Conservation (phyloP, 177 flowering plant species). For the Vitis hybrid region DNA sequence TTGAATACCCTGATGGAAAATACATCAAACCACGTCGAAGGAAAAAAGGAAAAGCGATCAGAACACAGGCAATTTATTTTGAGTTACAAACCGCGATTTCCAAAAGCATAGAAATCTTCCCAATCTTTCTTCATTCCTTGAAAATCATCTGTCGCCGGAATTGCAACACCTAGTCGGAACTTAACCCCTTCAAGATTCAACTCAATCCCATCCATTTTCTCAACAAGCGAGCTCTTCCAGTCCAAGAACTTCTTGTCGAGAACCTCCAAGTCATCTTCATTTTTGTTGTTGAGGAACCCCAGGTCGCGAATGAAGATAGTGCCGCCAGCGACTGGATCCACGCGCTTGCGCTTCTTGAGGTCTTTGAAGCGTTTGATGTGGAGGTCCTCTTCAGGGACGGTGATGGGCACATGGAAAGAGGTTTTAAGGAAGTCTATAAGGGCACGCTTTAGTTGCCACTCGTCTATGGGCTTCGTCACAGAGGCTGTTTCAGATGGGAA, state of each 20-base stretch:
- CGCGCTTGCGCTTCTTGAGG: conserved; percentile 82
- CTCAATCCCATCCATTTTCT: conserved; percentile 76
- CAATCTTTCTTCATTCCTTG: conserved; percentile 61
- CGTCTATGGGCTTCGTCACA: conserved; percentile 66
- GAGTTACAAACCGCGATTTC: conserved; percentile 40
- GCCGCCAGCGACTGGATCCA: conserved; percentile 78
- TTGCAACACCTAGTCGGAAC: conserved; percentile 47
- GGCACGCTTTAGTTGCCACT: conserved; percentile 79
- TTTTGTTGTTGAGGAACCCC: conserved; percentile 40
- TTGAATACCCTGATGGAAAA: conserved; percentile 46
- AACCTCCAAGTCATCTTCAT: conserved; percentile 23
- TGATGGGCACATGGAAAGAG: conserved; percentile 41
- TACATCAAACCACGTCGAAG: neutral
- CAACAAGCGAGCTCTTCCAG: conserved; percentile 61
- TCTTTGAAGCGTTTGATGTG: conserved; percentile 46
- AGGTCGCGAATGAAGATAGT: conserved; percentile 61
- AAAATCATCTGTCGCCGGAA: conserved; percentile 73
- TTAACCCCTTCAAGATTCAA: conserved; percentile 68
- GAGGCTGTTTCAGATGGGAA: conserved; percentile 40
- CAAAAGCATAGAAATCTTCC: conserved; percentile 70
- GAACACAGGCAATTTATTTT: neutral
- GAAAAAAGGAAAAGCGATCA: neutral
- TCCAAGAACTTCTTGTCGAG: conserved; percentile 59
- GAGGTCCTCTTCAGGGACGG: conserved; percentile 65
- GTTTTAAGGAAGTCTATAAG: conserved; percentile 60